Base-by-base conservation (phyloP, 106 monocot genomes). In the Phalaenopsis aphrodite region DNA sequence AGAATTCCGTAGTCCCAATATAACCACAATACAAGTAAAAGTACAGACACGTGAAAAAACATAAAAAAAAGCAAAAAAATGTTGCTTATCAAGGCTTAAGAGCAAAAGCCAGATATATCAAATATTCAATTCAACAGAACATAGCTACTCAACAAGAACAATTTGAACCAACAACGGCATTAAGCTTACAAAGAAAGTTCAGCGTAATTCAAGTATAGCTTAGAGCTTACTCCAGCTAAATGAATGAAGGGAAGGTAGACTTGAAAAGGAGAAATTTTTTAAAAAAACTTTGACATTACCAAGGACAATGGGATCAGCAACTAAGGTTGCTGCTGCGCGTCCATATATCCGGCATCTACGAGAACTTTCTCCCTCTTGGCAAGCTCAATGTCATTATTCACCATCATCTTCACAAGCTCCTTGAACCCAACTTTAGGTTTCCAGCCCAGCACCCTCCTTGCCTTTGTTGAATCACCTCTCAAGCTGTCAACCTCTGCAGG, bases 321-420 rank as follows among this genome's bases (percentile, higher is more conserved):
- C 55, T 79, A 95, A 4, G 87, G 92, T 82, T 95, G 94, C 83
- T 95, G 94, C 79, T 95, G 92, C 5, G 94, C 74, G 42, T 95
- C 92, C 18, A 90, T 88, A 82, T 84, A 95, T 0, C 94, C 94
- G 15, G 94, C 94, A 69, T 95, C 94, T 3, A 95, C 94, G 1
- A 95, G 85, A 74, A 95, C 94, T 74, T 95, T 95, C 90, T 95
- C 92, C 84, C 92, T 88, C 88, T 88, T 92, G 42, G 94, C 94
- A 17, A 90, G 78, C 75, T 92, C 92, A 58, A 90, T 8, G 78
- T 89, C 97, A 36, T 81, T 68, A 38, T 98, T 94, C 37, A 98
- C 97, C 97, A 98, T 98, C 97, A 98, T 98, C 85, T 77, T 86
- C 21, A 98, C 97, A 55, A 98, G 88, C 49, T 94, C 83, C 81